Evolutionary conservation across 371 early-diverging fungal genomes (phyloP).

Genomic region (Syncephalastrum sp.): DNA sequence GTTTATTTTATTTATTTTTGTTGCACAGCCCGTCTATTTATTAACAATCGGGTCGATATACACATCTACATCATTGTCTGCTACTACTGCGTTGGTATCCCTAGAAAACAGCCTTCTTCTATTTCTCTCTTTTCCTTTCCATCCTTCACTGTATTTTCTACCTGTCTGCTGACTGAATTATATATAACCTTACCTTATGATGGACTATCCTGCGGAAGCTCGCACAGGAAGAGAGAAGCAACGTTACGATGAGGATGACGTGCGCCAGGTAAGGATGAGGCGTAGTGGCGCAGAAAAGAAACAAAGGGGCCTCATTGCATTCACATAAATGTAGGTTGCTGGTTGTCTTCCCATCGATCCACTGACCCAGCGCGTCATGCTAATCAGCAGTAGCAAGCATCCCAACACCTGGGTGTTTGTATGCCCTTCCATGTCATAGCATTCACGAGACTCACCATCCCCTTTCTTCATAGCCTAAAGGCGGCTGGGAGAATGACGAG

Average conservation of each 20-base stretch:
- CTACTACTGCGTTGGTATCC: background rate
- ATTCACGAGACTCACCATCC: background rate
- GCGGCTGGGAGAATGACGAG: conserved; percentile 71
- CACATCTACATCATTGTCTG: no score
- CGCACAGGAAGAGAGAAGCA: conserved; percentile 53
- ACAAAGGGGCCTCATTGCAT: background rate
- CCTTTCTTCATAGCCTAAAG: conserved; percentile 51
- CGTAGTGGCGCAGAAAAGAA: background rate
- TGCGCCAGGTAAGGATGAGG: conserved; percentile 38
- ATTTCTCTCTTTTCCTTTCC: background rate
- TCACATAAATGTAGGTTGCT: conserved; percentile 38
- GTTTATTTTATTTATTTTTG: no score
- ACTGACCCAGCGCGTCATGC: conserved; percentile 45
- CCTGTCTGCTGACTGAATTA: no score
- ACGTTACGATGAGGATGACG: conserved; percentile 33
- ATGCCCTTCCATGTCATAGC: conserved; percentile 1
- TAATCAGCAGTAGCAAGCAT: conserved; percentile 58
- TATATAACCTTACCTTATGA: no score
- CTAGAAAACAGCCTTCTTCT: background rate
- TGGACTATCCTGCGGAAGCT: conserved; percentile 18
- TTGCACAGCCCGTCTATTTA: no score
- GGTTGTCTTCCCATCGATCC: conserved; percentile 60
- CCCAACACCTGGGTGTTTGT: conserved; percentile 59
- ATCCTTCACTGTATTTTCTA: background rate
- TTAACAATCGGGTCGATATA: no score